Conservation (phyloP, 179 eudicot genomes). For the Spinacia oleracea region DNA sequence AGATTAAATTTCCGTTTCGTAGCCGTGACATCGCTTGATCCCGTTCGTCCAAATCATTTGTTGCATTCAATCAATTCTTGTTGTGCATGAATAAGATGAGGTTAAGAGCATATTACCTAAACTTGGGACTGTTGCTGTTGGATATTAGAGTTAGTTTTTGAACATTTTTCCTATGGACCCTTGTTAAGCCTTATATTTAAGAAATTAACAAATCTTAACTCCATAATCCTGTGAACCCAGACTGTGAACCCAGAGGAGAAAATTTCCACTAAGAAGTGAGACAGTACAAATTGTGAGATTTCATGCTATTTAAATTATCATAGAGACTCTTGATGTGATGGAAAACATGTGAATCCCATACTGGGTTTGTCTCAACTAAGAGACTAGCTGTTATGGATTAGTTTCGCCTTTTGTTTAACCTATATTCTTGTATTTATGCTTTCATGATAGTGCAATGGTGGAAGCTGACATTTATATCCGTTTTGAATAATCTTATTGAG, state of each 20-base stretch:
- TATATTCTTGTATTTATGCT: background rate
- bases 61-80: background rate
- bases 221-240: background rate
- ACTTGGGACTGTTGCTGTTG: background rate
- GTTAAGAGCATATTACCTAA: background rate
- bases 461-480: background rate
- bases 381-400: background rate
- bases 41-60: background rate
- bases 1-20: background rate
- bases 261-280: background rate
- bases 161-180: background rate
- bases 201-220: constrained; percentile 3
- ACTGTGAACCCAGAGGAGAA: background rate
- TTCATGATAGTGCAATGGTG: no score
- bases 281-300: background rate
- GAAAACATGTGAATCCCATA: background rate
- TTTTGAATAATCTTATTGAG: background rate
- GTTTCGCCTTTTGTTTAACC: background rate
- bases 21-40: background rate
- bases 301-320: background rate
- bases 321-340: background rate
- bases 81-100: background rate
- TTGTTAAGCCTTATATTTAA: background rate
- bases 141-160: background rate
- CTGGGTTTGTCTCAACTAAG: background rate